A percentile compares a stretch with the other conserved stretches of the same genome.
Evolutionary conservation across 176 grass and related monocot species (phyloP).

Genomic region (Guadua angustifolia): DNA sequence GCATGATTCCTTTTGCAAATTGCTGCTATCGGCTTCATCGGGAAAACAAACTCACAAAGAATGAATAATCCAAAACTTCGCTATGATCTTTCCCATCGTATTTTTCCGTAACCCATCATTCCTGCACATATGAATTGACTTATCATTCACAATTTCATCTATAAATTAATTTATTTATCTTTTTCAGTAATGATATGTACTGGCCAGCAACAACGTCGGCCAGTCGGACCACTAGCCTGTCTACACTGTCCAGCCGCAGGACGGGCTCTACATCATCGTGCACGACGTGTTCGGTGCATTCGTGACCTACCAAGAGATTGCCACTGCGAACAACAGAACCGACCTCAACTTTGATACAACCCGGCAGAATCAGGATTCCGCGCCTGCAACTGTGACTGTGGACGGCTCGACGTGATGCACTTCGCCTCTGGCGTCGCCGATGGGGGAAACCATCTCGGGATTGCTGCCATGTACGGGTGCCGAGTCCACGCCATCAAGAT

Average conservation of each 20-base stretch:
- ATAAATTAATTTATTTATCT: not conserved
- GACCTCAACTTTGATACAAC: not conserved
- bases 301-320: constrained; percentile 71
- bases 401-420: constrained; percentile 54
- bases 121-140: constrained; percentile 51
- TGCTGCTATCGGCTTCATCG: constrained; percentile 18
- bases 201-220: no score
- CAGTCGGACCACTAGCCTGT: no score
- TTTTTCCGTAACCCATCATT: constrained; percentile 99
- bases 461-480: constrained; percentile 59
- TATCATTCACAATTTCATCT: constrained; percentile 31
- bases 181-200: constrained; percentile 8
- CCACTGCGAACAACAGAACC: constrained; percentile 52
- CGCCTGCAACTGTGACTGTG: constrained; percentile 86
- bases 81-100: constrained; percentile 90
- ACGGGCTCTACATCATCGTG: constrained; percentile 62
- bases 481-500: constrained; percentile 47
- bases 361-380: constrained; percentile 60
- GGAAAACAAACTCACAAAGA: constrained; percentile 81
- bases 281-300: constrained; percentile 50
- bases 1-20: not conserved
- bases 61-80: constrained; percentile 93
- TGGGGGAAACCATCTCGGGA: constrained; percentile 32
- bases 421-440: constrained; percentile 53
- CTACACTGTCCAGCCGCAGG: constrained; percentile 37